These are phyloP conservation scores for Climacium dendroides DNA, from an alignment of 225 moss, liverwort and hornwort species.

Conservation along the genomic window DNA sequence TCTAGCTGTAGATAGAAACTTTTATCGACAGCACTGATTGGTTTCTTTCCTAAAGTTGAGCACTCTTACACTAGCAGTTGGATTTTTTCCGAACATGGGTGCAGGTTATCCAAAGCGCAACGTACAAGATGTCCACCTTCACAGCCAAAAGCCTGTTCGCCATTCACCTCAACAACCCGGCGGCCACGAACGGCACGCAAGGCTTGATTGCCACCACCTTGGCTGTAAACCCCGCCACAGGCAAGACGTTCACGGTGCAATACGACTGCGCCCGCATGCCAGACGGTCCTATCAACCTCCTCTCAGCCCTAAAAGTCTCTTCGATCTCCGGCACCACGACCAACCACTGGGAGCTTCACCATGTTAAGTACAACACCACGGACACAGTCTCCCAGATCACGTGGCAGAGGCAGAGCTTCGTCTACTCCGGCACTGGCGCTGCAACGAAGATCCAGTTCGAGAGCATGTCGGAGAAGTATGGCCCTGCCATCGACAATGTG, in stretches of 20 bases:
- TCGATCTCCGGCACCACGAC: neutral
- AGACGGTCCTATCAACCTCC: slow-evolving; percentile 17
- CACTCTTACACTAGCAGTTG: neutral
- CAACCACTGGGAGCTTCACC: neutral
- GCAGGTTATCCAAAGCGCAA: neutral
- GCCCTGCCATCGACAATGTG: slow-evolving; percentile 34
- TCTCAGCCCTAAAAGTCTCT: slow-evolving; percentile 12
- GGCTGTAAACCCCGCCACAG: neutral
- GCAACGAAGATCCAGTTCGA: slow-evolving; percentile 9
- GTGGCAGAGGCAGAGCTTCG: slow-evolving; percentile 24
- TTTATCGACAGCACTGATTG: neutral
- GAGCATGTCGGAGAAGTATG: slow-evolving; percentile 51
- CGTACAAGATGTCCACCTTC: neutral
- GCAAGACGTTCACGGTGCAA: slow-evolving; percentile 24
- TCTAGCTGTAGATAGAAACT: neutral
- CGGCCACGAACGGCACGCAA: neutral
- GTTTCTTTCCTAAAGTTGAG: neutral
- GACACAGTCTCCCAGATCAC: slow-evolving; percentile 10
- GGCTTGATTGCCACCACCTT: slow-evolving; percentile 17
- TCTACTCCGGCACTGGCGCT: slow-evolving; percentile 25
- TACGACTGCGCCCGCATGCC: slow-evolving; percentile 30
- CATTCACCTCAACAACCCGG: slow-evolving; percentile 35
- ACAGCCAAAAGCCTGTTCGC: neutral
- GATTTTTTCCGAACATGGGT: neutral
- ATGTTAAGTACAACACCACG: slow-evolving; percentile 16